Base-by-base conservation (phyloP, 2,329 filamentous ascomycete species). In the Tympanopsis confertula region DNA sequence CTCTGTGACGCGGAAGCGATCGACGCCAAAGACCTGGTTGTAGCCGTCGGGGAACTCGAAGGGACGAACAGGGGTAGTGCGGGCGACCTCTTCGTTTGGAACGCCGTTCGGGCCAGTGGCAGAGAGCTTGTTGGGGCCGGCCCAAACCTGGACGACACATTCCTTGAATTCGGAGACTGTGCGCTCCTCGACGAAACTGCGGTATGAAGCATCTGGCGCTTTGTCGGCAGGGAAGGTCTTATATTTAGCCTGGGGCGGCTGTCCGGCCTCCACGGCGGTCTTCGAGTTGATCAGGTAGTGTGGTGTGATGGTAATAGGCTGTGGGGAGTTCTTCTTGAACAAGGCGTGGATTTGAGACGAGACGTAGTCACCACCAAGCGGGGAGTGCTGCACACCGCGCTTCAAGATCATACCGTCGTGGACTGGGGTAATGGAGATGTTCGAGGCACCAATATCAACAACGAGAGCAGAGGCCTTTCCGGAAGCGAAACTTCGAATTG, bases 31-130 rank as follows among this genome's bases (percentile, higher is more conserved):
- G 39, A 86, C 72, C 54, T 85, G 78, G 59, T 86, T 87, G 68
- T 83, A 85, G 47, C 86, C 82, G 47, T 88, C 82, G 12, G 83
- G 83, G 65, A 89, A 85, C 58, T 88, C 84, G 57, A 87, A 87
- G 4, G 82, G 80, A 46, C 81, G 69, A 41, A 79, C 71, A 1
- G 82, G 79, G 26, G 59, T 61, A 35, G 47, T 59, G 42, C 65
- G 69, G 20, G 69, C 71, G 19, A 68, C 47, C 32, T 80, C 75
- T 46, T 75, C 66, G 49, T 78, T 77, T 5, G 64, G 58, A 35
- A 62, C 45, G 17, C 63, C 58, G 19, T n/a, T 26, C 4, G 30
- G 38, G 3, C 39, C 42, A n/a, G 38, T 36, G n/a, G 35, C 35
- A 18, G 19, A 10, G 35, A 36, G 35, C n/a, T 20, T 20, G 18